Evolutionary conservation across 2,329 filamentous ascomycete genomes (phyloP).

Genomic region (Aspergillus aculeatus): DNA sequence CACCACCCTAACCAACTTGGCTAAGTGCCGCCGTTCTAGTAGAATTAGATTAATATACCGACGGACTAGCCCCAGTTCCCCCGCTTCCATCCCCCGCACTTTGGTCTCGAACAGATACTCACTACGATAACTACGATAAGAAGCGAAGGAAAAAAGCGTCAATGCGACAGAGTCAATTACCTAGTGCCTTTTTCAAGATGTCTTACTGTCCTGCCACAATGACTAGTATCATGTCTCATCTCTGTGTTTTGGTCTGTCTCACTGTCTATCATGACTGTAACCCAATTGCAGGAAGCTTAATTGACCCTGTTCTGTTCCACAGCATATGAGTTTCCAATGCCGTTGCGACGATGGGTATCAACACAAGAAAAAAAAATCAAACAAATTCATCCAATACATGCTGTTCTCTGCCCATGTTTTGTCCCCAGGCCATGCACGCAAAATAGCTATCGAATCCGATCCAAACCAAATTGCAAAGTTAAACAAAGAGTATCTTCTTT

Average conservation of each 20-base stretch:
- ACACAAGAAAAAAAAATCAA: constrained; percentile 3
- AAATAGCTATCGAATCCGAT: not conserved
- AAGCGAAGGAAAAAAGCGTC: too few species aligned
- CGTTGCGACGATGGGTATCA: not conserved
- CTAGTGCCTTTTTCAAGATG: too few species aligned
- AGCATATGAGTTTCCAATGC: not conserved
- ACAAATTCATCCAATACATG: constrained; percentile 6
- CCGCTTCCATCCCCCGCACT: not conserved
- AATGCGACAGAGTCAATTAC: too few species aligned
- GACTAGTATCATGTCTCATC: not conserved
- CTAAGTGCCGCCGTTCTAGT: not conserved
- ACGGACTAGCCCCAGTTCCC: not conserved
- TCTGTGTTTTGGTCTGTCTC: not conserved
- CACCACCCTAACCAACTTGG: too few species aligned
- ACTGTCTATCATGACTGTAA: too few species aligned
- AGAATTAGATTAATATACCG: not conserved
- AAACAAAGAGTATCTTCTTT: constrained; percentile 2
- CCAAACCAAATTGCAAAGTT: not conserved
- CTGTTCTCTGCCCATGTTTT: not conserved
- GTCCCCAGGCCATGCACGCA: constrained; percentile 1
- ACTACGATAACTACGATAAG: too few species aligned
- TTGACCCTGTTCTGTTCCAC: not conserved
- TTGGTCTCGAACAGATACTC: not conserved
- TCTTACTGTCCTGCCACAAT: not conserved
- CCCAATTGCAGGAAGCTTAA: not conserved